These are phyloP conservation scores for Phialemoniopsis sp. DNA, from an alignment of 2,329 filamentous ascomycete genomes.

Conservation along the genomic window DNA sequence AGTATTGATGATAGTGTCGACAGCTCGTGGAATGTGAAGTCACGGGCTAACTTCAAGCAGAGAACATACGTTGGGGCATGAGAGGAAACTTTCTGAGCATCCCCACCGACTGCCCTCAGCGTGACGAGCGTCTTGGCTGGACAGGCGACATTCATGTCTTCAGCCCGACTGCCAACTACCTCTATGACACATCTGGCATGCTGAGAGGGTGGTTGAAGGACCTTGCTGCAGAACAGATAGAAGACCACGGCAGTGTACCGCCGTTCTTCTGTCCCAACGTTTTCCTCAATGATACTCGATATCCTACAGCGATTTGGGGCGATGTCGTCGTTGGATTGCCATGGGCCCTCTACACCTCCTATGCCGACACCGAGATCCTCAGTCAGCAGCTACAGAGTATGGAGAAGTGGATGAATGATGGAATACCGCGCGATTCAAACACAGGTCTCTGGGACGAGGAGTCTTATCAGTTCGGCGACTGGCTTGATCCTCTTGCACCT, in stretches of 20 bases:
- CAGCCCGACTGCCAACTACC: too few relatives aligned
- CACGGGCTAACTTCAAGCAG: too few relatives aligned
- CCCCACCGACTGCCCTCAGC: background rate
- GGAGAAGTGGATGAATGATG: slow-evolving; percentile 20
- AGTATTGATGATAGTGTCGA: too few relatives aligned
- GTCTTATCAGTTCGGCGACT: slow-evolving; percentile 29
- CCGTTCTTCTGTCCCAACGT: slow-evolving; percentile 22
- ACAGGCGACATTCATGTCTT: background rate
- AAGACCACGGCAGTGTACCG: slow-evolving; percentile 23
- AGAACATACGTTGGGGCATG: too few relatives aligned
- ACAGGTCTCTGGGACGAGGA: slow-evolving; percentile 26
- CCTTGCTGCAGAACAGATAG: slow-evolving; percentile 15
- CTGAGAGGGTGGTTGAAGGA: slow-evolving; percentile 5
- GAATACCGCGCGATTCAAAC: slow-evolving; percentile 18
- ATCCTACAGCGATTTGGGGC: slow-evolving; percentile 24
- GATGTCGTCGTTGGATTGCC: slow-evolving; percentile 24
- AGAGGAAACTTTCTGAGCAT: slow-evolving; percentile 1
- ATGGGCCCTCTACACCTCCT: slow-evolving; percentile 21
- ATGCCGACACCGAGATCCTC: slow-evolving; percentile 20
- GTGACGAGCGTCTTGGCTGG: background rate
- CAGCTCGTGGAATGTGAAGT: too few relatives aligned
- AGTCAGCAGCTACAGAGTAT: slow-evolving; percentile 20
- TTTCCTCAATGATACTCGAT: slow-evolving; percentile 16
- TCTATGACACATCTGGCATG: too few relatives aligned
- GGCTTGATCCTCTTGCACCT: slow-evolving; percentile 34